Base-by-base conservation (phyloP, 495 filamentous ascomycete genomes). In the Neurospora pannonica region DNA sequence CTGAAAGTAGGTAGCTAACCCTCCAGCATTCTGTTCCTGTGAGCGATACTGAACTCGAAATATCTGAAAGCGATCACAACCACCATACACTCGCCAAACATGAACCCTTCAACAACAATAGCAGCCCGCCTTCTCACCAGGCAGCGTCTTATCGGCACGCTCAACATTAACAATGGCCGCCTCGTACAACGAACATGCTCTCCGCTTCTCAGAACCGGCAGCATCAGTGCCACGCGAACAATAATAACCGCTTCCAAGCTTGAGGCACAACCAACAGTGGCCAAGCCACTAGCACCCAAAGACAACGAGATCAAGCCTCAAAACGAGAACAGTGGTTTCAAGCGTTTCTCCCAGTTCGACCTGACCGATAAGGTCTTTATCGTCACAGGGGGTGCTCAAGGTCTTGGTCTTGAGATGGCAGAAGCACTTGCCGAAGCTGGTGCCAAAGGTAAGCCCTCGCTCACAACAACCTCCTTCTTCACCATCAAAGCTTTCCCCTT, bases 361-460 rank as follows among this genome's bases (percentile, higher is more conserved):
- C 84, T 92, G 4, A 79, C 84, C 40, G 87, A 84, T 39, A 85
- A 88, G 38, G 88, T 92, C 36, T 88, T 87, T 71, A 80, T 89
- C 60, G 87, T 93, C 42, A 91, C 90, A 0, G 90, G 90, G 31
- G 90, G 89, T 28, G 90, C 86, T 38, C 81, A 86, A 72, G 90
- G 91, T 5, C 81, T 93, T 5, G 91, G 92, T 10, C 82, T 94
- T 8, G 85, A 87, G 5, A 87, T 93, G 80, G 89, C 89, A 3
- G 90, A 92, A 77, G 91, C 89, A 10, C 82, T 93, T n/a, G 86
- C 90, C 67, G 90, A 93, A 77, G 90, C 91, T 17, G 91, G 91
- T 11, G 91, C 88, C 2, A 88, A 87, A 78, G 89, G 90, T 91
- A 84, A 38, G 76, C 71, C 69, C n/a, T n/a, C n/a, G n/a, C 17